Base-by-base conservation (phyloP, 768 basidiomycete species). In the Solioccasus polychromus region DNA sequence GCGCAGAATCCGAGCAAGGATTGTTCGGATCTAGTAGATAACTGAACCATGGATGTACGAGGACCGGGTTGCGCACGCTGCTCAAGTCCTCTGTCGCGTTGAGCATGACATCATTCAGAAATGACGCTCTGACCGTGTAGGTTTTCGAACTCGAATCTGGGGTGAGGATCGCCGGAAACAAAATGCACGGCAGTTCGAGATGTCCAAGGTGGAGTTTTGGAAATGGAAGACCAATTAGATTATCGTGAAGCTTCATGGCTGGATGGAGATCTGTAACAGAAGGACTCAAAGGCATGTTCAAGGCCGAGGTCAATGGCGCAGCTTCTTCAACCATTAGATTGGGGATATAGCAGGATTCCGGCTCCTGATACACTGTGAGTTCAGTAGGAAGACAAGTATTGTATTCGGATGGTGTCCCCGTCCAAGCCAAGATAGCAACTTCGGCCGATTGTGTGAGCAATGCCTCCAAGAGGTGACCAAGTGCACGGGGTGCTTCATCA, bases 341-440 rank as follows among this genome's bases (percentile, higher is more conserved):
- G 2, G 54, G 54, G 18, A 55, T 8, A 20, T 55, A 20, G 19
- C 1, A 10, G 9, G 9, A 28, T 22, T 51, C 48, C 3, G 15
- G 2, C 6, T 35, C 20, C 4, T 24, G 24, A 23, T 56, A 57
- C 5, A 57, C 55, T 3, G 42, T 19, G 14, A 59, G 50, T 19
- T 53, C 51, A 1, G 43, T 44, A 6, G 58, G 59, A 26, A 59
- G 52, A 25, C 59, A 60, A 3, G 47, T 44, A 22, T 61, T 58
- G 22, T 58, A 58, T 18, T 45, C 40, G 1, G 56, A 59, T 10
- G 44, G 4, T 5, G 35, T 24, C 18, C 59, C 59, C 2, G 44
- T 50, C 56, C 59, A 60, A 15, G 37, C 50, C 10, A 60, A 37
- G 30, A 55, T 48, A 8, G 37, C 45, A 0, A 46, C 34, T 19